A percentile compares a stretch with the other conserved stretches of the same genome.
Evolutionary conservation across 352 stramenopile species (phyloP).

Genomic region (Phytophthora quininea): DNA sequence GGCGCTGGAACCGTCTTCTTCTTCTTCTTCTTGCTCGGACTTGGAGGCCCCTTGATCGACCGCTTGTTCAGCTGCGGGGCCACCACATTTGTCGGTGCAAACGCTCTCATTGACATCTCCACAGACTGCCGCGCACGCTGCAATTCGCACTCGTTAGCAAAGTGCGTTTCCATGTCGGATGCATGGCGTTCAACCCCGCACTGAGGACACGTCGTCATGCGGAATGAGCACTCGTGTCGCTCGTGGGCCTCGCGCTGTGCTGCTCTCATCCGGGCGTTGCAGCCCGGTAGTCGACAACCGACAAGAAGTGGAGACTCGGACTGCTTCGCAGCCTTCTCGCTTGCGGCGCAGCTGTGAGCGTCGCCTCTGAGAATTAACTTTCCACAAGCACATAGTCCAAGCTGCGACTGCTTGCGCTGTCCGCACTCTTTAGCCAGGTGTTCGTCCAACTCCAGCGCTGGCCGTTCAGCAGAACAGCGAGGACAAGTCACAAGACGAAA

Average conservation of each 20-base stretch:
- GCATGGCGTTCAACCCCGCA: constrained; percentile 50
- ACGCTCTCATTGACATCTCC: constrained; percentile 8
- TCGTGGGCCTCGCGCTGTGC: constrained; percentile 60
- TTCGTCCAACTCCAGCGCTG: constrained; percentile 39
- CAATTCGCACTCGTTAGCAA: constrained; percentile 47
- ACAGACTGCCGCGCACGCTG: constrained; percentile 31
- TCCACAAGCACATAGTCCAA: constrained; percentile 20
- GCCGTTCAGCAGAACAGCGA: constrained; percentile 10
- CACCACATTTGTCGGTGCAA: constrained; percentile 13
- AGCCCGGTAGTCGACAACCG: constrained; percentile 27
- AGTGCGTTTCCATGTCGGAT: constrained; percentile 45
- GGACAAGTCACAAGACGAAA: constrained; percentile 18
- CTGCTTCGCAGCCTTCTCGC: not conserved
- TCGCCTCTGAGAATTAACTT: constrained; percentile 24
- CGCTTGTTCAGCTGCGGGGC: constrained; percentile 29
- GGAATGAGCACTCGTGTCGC: constrained; percentile 49
- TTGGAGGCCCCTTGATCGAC: constrained; percentile 17
- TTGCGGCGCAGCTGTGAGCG: constrained; percentile 14
- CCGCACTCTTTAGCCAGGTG: constrained; percentile 48
- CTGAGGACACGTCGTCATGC: constrained; percentile 41
- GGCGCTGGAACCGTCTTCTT: constrained; percentile 6
- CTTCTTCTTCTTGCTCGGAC: constrained; percentile 11
- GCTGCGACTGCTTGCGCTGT: constrained; percentile 13
- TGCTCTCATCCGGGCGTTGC: constrained; percentile 36
- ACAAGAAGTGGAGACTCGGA: constrained; percentile 11